Evolutionary conservation across 305 asterid species (phyloP).

Genomic region (Fraxinus platypoda): DNA sequence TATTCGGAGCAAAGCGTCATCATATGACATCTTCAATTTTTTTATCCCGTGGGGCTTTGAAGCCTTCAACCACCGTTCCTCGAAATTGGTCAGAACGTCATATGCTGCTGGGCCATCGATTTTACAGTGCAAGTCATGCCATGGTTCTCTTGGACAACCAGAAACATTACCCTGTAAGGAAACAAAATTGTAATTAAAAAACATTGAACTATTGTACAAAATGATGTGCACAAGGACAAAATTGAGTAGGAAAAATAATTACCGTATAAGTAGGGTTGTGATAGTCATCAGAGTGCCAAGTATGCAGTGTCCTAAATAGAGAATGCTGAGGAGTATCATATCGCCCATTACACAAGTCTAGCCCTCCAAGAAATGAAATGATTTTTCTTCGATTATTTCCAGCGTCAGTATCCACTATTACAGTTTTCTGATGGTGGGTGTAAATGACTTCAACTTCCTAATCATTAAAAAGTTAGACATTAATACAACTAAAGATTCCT

Average conservation of each 20-base stretch:
- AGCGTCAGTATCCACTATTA: slow-evolving; percentile 92
- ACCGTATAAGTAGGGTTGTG: slow-evolving; percentile 91
- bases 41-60: slow-evolving; percentile 83
- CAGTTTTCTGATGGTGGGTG: slow-evolving; percentile 98
- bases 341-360: slow-evolving; percentile 93
- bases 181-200: slow-evolving; percentile 2
- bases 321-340: slow-evolving; percentile 89
- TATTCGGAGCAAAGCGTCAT: slow-evolving; percentile 82
- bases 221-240: slow-evolving; percentile 7
- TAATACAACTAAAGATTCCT: slow-evolving; percentile 6
- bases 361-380: slow-evolving; percentile 88
- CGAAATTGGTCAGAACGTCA: slow-evolving; percentile 85
- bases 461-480: slow-evolving; percentile 28
- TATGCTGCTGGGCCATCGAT: slow-evolving; percentile 99
- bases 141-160: slow-evolving; percentile 98
- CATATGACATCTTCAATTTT: slow-evolving; percentile 74
- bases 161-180: slow-evolving; percentile 60
- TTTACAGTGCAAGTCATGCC: slow-evolving; percentile 96
- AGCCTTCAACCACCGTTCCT: slow-evolving; percentile 94
- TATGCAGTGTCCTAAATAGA: slow-evolving; percentile 64
- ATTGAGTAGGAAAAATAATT: slow-evolving; percentile 26
- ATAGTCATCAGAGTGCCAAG: slow-evolving; percentile 82
- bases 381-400: slow-evolving; percentile 77
- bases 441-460: slow-evolving; percentile 96
- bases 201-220: neutral